A percentile compares a stretch with the other conserved stretches of the same genome.
Conservation (phyloP, 805 yeast genomes). For the Diddensiella santjacobensis region DNA sequence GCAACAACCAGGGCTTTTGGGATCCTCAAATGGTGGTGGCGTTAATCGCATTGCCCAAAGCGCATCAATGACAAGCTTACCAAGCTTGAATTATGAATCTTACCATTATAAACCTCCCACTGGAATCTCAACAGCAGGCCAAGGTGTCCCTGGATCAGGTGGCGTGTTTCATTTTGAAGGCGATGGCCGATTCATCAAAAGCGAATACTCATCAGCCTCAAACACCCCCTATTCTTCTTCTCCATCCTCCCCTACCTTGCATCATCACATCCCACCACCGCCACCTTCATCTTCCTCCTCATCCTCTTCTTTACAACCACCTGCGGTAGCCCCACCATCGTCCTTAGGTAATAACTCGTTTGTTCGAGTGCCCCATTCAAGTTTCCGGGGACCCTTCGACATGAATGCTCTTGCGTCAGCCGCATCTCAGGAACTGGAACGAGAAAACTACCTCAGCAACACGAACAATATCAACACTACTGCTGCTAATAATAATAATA, state of each 20-base stretch:
- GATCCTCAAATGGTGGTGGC: constrained; percentile 10
- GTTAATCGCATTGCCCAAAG: constrained; percentile 13
- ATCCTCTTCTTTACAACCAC: constrained; percentile 1
- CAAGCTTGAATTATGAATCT: constrained; percentile 12
- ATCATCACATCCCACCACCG: constrained; percentile 9
- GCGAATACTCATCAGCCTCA: constrained; percentile 22
- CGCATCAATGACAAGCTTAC: constrained; percentile 16
- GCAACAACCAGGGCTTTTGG: constrained; percentile 7
- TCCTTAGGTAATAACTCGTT: constrained; percentile 15
- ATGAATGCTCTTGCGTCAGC: constrained; percentile 43
- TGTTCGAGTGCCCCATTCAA: constrained; percentile 25
- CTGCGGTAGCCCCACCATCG: neutral
- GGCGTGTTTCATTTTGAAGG: neutral
- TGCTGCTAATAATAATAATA: constrained; percentile 5
- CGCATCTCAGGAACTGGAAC: constrained; percentile 43
- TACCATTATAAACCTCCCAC: neutral
- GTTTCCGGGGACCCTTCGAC: constrained; percentile 30
- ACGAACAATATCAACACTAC: too few species aligned
- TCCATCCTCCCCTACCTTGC: constrained; percentile 25
- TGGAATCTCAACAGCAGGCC: neutral
- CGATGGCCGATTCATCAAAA: constrained; percentile 15
- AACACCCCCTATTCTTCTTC: constrained; percentile 26
- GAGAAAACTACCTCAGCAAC: constrained; percentile 24
- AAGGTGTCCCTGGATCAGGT: neutral
- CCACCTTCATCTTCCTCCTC: constrained; percentile 6